phyloP scores from a whole-genome alignment of 176 grass and related monocot genomes.

The Zizania latifolia region DNA sequence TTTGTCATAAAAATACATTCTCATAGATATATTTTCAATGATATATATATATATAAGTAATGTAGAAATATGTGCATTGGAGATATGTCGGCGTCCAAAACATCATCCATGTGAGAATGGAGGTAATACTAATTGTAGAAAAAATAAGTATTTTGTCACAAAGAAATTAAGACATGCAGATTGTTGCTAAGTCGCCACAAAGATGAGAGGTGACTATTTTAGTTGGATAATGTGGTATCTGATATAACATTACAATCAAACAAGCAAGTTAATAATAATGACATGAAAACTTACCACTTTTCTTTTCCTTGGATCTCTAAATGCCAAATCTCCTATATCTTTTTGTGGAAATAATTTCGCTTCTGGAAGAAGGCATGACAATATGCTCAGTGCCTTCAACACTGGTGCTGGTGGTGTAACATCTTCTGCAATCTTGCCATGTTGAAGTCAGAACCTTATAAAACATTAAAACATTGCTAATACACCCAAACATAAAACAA shows the following conservation, averaged over 20 bases:
- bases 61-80: too few relatives aligned
- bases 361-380: slow-evolving; percentile 92
- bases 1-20: too few relatives aligned
- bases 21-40: too few relatives aligned
- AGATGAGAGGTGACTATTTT: background rate
- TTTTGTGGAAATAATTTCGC: slow-evolving; percentile 89
- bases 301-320: slow-evolving; percentile 84
- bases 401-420: slow-evolving; percentile 77
- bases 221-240: background rate
- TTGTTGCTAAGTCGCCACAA: background rate
- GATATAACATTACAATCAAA: too few relatives aligned
- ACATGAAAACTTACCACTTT: slow-evolving; percentile 54
- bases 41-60: too few relatives aligned
- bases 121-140: background rate
- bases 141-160: background rate
- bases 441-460: slow-evolving; percentile 38
- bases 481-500: background rate
- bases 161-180: background rate
- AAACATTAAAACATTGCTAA: slow-evolving; percentile 23
- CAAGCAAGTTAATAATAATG: too few relatives aligned
- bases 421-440: slow-evolving; percentile 94
- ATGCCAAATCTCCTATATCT: slow-evolving; percentile 90
- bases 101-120: too few relatives aligned
- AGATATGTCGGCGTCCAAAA: too few relatives aligned
- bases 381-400: slow-evolving; percentile 68